These are phyloP conservation scores for Aureobasidium sp. DNA, from an alignment of 2,329 filamentous ascomycete species.

Conservation along the genomic window DNA sequence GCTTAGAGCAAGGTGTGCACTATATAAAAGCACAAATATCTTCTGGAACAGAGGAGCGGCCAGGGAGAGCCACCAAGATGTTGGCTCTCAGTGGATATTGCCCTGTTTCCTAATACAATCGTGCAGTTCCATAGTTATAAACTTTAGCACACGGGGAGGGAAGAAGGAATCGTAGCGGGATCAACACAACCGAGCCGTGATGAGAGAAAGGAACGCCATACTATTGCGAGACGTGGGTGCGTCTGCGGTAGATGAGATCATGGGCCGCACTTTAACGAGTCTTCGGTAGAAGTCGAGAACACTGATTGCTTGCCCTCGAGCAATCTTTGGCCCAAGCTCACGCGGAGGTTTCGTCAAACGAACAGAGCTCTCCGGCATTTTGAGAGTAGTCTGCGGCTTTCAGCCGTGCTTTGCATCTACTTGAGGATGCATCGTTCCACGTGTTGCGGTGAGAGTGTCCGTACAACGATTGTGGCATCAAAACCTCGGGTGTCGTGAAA, in stretches of 20 bases:
- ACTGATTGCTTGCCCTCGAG: not conserved
- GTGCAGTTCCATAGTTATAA: too few species aligned
- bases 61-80: not conserved
- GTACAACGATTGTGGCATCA: not conserved
- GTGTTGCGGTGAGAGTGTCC: not conserved
- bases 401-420: not conserved
- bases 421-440: not conserved
- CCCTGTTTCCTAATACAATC: too few species aligned
- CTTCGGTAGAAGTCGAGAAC: not conserved
- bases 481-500: not conserved
- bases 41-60: too few species aligned
- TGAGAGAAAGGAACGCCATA: not conserved
- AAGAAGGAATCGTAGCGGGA: not conserved
- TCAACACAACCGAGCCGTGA: not conserved
- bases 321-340: slow-evolving; percentile 4
- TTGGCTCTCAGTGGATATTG: too few species aligned
- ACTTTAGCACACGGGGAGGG: too few species aligned
- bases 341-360: slow-evolving; percentile 7
- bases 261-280: not conserved
- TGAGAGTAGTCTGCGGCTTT: not conserved
- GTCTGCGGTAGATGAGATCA: not conserved
- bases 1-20: too few species aligned
- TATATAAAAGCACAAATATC: too few species aligned
- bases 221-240: not conserved
- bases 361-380: slow-evolving; percentile 1